phyloP scores from a whole-genome alignment of 805 yeast species.

The Lipomyces orientalis region DNA sequence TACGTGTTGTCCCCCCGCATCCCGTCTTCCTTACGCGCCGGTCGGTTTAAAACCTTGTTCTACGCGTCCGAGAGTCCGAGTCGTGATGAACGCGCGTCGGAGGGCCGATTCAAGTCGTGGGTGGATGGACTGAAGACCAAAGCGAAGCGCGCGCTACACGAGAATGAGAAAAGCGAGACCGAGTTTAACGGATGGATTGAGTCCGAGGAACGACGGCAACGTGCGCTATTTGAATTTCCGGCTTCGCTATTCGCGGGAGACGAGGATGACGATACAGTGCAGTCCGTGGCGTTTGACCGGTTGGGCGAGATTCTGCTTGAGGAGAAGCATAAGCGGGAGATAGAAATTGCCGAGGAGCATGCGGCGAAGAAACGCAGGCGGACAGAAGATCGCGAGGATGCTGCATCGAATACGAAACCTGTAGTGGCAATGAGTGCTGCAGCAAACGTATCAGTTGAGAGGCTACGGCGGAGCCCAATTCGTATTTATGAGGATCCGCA shows the following conservation, averaged over 20 bases:
- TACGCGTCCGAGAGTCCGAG: slow-evolving; percentile 6
- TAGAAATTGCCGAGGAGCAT: slow-evolving; percentile 7
- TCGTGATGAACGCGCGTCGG: slow-evolving; percentile 1
- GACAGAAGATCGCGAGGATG: background rate
- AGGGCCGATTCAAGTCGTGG: slow-evolving; percentile 23
- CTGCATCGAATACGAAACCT: background rate
- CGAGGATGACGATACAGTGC: slow-evolving; percentile 22
- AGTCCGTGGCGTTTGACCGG: slow-evolving; percentile 28
- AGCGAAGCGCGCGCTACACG: slow-evolving; percentile 29
- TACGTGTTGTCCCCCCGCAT: slow-evolving; percentile 22
- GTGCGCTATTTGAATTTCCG: slow-evolving; percentile 24
- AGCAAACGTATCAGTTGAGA: background rate
- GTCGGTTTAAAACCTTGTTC: slow-evolving; percentile 10
- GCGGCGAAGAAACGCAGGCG: slow-evolving; percentile 15
- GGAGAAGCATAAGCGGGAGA: slow-evolving; percentile 26
- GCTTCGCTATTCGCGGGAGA: slow-evolving; percentile 18
- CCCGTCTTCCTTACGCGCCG: slow-evolving; percentile 8
- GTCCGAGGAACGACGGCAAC: slow-evolving; percentile 25
- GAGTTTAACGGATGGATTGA: slow-evolving; percentile 27
- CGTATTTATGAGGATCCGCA: slow-evolving; percentile 22
- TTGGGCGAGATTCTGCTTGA: slow-evolving; percentile 21
- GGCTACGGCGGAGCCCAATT: slow-evolving; percentile 11
- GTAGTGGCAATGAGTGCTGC: background rate
- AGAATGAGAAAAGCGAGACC: slow-evolving; percentile 23
- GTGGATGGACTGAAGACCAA: slow-evolving; percentile 14